Base-by-base conservation (phyloP, 805 yeast genomes). In the Lachancea sp. region DNA sequence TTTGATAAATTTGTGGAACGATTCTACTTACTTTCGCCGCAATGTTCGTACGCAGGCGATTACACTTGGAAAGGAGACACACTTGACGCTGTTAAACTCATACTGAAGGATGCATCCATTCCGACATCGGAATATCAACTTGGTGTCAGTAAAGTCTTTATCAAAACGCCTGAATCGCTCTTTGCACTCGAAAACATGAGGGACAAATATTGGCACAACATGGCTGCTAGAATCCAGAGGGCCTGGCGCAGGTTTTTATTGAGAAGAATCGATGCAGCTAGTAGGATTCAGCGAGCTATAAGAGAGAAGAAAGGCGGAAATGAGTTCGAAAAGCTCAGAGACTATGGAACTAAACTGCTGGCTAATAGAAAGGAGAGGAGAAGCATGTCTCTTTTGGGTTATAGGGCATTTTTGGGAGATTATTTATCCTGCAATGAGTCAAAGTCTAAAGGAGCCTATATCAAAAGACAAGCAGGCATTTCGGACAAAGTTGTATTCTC, bases 221-320 rank as follows among this genome's bases (percentile, higher is more conserved):
- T 93, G 95, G 99, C 99, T 3, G 90, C 95, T 3, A 79, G 95
- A 57, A 91, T 93, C 55, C 99, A 93, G 71, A 79, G 97, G 53
- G 98, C 99, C 3, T 89, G 97, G 86, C 78, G 99, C 70, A 74
- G 86, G 56, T 86, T 83, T 60, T 69, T 81, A 50, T 81, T 80
- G 64, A 75, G 86, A 59, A 82, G 90, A 68, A 84, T 82, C 46
- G 95, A 87, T 57, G 89, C 95, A 19, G 97, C 96, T 1, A 79
- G 77, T 47, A 75, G 73, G 43, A 79, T 88, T 36, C 97, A 90
- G 67, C 75, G 82, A 49, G 80, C 85, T 39, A 87, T 95, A 84
- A 79, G 93, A 63, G 82, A 78, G 49, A 78, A 81, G 59, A 79
- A 74, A 42, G 89, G 85, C 49, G 91, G 95, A 19, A 85, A 87